Conservation (phyloP, 2,329 filamentous ascomycete species). For the Rhynchosporium agropyri region DNA sequence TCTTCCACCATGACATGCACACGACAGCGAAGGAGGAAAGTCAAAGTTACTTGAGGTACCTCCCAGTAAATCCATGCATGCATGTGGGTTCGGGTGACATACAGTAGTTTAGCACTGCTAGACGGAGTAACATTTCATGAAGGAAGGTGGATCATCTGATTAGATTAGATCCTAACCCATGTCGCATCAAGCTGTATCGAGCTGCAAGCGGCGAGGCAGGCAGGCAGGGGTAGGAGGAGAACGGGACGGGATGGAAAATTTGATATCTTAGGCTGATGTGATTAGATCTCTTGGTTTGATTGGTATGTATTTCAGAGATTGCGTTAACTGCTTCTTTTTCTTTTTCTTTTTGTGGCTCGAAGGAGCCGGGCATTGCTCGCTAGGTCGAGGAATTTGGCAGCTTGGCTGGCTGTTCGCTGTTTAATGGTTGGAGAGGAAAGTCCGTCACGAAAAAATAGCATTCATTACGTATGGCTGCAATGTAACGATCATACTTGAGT, state of each 20-base stretch:
- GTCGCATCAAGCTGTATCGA: background rate
- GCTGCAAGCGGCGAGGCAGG: background rate
- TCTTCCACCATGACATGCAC: background rate
- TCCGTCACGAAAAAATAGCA: too few species aligned
- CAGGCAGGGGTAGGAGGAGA: background rate
- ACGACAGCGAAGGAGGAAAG: slow-evolving; percentile 5
- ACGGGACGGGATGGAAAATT: slow-evolving; percentile 2
- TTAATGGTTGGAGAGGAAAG: too few species aligned
- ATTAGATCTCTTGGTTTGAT: background rate
- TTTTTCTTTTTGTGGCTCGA: background rate
- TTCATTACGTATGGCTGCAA: too few species aligned
- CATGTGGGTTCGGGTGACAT: background rate
- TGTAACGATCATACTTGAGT: too few species aligned
- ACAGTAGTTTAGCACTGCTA: background rate
- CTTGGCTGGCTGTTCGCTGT: background rate
- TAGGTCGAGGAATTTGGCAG: background rate
- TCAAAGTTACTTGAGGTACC: background rate
- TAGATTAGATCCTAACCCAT: slow-evolving; percentile 8
- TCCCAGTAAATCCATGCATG: background rate
- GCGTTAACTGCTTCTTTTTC: background rate
- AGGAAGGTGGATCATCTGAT: slow-evolving; percentile 9
- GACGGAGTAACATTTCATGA: background rate
- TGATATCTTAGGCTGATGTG: background rate
- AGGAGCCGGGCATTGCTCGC: background rate
- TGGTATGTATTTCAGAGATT: background rate